Percentiles rank a stretch among this genome's conserved stretches.
Evolutionary conservation across 202 grass and related monocot genomes (phyloP).

Genomic region (Eragrostis tef): DNA sequence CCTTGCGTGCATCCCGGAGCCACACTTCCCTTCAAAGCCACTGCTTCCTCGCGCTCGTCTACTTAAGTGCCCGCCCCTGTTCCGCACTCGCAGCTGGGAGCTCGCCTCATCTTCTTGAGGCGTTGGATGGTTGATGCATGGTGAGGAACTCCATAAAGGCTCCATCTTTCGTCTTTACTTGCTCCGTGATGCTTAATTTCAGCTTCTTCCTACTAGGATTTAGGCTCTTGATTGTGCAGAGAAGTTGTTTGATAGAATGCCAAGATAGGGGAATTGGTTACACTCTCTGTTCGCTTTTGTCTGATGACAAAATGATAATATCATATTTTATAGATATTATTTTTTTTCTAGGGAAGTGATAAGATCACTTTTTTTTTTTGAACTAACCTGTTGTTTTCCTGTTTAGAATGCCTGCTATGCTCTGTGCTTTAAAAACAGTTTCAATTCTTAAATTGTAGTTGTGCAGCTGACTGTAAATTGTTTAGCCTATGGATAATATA

Average conservation of each 20-base stretch:
- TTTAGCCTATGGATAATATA: not conserved
- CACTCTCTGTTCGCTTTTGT: not conserved
- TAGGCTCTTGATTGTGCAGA: not conserved
- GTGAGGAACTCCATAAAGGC: not conserved
- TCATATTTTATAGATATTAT: too few relatives aligned
- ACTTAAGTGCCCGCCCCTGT: slow-evolving; percentile 2
- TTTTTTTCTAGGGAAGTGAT: not conserved
- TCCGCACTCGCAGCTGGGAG: not conserved
- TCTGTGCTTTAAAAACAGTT: not conserved
- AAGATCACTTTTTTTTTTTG: too few relatives aligned
- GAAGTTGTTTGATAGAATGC: not conserved
- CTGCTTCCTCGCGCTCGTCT: slow-evolving; percentile 7
- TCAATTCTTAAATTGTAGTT: not conserved
- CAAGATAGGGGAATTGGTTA: not conserved
- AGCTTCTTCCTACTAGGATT: not conserved
- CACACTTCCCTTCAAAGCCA: slow-evolving; percentile 48
- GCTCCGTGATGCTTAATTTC: not conserved
- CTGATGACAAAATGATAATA: not conserved
- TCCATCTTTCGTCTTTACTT: not conserved
- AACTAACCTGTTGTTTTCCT: too few relatives aligned
- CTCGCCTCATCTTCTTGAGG: not conserved
- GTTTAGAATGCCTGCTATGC: not conserved
- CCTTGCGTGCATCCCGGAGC: slow-evolving; percentile 22
- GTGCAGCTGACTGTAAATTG: not conserved
- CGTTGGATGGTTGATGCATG: not conserved